Evolutionary conservation across 2,329 filamentous ascomycete genomes (phyloP).

Genomic region (Aspergillus versicolor): DNA sequence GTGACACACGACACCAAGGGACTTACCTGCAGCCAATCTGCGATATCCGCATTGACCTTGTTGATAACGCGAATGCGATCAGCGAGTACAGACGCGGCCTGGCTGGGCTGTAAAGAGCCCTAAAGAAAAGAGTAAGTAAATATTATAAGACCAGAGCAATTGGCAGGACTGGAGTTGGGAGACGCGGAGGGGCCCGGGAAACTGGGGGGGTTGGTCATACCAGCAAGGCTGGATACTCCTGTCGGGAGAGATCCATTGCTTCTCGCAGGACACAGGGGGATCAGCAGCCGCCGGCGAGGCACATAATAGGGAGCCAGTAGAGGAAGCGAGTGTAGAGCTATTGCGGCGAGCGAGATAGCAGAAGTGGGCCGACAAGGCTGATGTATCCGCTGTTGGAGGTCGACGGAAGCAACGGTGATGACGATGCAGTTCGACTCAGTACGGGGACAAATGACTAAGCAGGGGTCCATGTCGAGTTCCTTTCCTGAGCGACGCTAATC

Average conservation of each 20-base stretch:
- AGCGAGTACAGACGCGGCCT: slow-evolving; percentile 77
- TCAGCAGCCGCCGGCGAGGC: slow-evolving; percentile 22
- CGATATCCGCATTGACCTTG: slow-evolving; percentile 84
- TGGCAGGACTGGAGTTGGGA: neutral
- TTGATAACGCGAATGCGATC: slow-evolving; percentile 85
- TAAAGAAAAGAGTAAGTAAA: slow-evolving; percentile 38
- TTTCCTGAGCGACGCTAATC: neutral
- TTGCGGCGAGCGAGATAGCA: slow-evolving; percentile 12
- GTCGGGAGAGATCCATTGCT: slow-evolving; percentile 72
- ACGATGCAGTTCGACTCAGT: slow-evolving; percentile 3
- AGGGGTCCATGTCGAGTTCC: neutral
- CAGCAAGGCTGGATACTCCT: slow-evolving; percentile 93
- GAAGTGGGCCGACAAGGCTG: slow-evolving; percentile 3
- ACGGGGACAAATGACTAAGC: slow-evolving; percentile 13
- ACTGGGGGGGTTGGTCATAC: slow-evolving; percentile 54
- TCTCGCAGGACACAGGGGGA: slow-evolving; percentile 27
- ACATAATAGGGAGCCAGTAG: slow-evolving; percentile 32
- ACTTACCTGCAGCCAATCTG: slow-evolving; percentile 92
- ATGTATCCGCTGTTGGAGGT: slow-evolving; percentile 6
- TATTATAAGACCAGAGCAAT: neutral
- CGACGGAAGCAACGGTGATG: slow-evolving; percentile 13
- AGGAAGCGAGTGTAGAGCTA: slow-evolving; percentile 16
- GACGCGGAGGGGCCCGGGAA: neutral
- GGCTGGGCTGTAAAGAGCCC: slow-evolving; percentile 76
- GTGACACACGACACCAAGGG: slow-evolving; percentile 8